phyloP scores from a whole-genome alignment of 768 basidiomycete genomes.

The Podaxis sp. region DNA sequence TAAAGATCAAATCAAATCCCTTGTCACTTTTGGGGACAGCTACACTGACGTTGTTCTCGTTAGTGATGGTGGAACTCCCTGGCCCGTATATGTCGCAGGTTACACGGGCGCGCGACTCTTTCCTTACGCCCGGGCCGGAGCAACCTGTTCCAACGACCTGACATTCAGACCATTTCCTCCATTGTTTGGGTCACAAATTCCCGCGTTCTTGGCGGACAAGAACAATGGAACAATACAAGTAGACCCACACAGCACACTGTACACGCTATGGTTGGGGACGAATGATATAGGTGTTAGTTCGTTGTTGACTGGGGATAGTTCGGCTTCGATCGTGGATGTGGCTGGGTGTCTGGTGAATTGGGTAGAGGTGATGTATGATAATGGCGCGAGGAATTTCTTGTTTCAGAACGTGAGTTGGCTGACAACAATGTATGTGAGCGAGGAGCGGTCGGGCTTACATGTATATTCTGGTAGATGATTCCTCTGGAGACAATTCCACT shows the following conservation, averaged over 20 bases:
- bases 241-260: constrained; percentile 49
- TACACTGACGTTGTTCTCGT: constrained; percentile 52
- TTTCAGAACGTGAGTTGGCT: constrained; percentile 41
- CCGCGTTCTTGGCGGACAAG: constrained; percentile 45
- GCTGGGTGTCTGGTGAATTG: constrained; percentile 59
- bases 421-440: background rate
- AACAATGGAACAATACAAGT: constrained; percentile 42
- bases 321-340: constrained; percentile 58
- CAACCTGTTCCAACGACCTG: constrained; percentile 64
- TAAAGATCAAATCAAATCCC: constrained; percentile 51
- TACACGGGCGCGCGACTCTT: constrained; percentile 53
- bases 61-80: constrained; percentile 45
- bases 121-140: constrained; percentile 62
- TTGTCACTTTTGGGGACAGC: constrained; percentile 70
- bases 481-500: constrained; percentile 51
- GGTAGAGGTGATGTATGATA: constrained; percentile 54
- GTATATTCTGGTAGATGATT: constrained; percentile 43
- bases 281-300: constrained; percentile 60
- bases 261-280: constrained; percentile 69
- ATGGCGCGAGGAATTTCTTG: constrained; percentile 65
- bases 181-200: constrained; percentile 58
- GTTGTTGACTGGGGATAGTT: constrained; percentile 51
- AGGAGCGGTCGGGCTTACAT: background rate
- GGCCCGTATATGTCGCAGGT: constrained; percentile 61
- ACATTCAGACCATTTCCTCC: constrained; percentile 60